Evolutionary conservation across 352 stramenopile species (phyloP), one percentile per base, ranked within the genome.

Genomic region (Globisporangium splendens): DNA sequence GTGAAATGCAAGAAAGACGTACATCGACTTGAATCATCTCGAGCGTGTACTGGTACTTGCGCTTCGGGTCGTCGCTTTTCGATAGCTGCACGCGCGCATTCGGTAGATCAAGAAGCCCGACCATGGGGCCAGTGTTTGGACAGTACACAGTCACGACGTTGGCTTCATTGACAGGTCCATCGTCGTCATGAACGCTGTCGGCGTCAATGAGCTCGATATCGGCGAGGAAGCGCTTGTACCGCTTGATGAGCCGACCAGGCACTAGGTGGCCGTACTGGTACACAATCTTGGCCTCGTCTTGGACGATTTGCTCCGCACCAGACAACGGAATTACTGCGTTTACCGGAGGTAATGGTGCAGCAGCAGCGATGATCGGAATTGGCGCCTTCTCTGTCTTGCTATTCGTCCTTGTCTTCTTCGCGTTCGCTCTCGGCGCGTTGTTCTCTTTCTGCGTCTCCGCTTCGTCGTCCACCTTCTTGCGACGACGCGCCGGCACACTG

Each of bases 11-110:
- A 13, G n/a, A n/a, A 18, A 2, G 15, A 72, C 77, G 35, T 86
- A 94, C 85, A 52, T 91, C 59, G 59, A 94, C 72, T 65, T 84
- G 71, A 48, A 94, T 85, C 76, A 91, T 91, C 65, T 94, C 85
- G 46, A 94, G 72, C 31, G 85, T 94, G 62, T 94, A 88, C 13
- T 69, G 65, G 60, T 94, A 94, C 57, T 94, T 94, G 52, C 85
- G 81, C 65, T 92, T 94, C 6, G 70, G 61, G 51, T 91, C 73
- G 55, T 76, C 59, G 60, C 77, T 91, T 55, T 87, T 88, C 31
- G 85, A 94, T 24, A 94, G 55, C 67, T 89, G 85, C 55, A 94
- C 83, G 18, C 70, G 73, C 33, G 77, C 74, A 31, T 81, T 73
- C 12, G 79, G 77, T 47, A 75, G 61, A 50, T 94, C 79, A n/a